Evolutionary conservation across 495 filamentous ascomycete species (phyloP).

Genomic region (Penicillium mononematosum): DNA sequence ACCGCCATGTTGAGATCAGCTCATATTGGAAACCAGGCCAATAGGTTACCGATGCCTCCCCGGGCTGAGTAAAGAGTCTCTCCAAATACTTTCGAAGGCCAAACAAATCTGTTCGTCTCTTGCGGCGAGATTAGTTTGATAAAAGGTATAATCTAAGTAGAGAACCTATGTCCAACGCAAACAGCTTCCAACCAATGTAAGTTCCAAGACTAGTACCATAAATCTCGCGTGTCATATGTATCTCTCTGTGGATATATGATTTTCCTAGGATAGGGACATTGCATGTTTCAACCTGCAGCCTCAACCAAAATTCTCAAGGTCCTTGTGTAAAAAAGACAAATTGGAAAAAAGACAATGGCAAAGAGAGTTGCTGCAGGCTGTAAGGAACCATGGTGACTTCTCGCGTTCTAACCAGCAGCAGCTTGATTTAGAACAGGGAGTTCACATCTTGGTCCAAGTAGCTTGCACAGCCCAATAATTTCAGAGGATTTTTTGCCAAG

Average conservation of each 20-base stretch:
- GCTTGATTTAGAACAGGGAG: neutral
- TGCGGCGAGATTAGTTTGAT: neutral
- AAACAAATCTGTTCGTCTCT: neutral
- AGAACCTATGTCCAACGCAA: neutral
- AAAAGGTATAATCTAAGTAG: no score
- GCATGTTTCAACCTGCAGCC: neutral
- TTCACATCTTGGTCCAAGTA: neutral
- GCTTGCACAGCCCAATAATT: neutral
- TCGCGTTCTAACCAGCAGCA: neutral
- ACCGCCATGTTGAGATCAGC: neutral
- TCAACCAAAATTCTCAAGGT: neutral
- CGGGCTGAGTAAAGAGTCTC: neutral
- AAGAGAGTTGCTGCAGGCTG: neutral
- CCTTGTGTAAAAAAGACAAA: neutral
- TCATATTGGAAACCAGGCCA: neutral
- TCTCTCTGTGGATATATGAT: neutral
- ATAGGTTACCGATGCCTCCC: neutral
- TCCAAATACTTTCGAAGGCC: neutral
- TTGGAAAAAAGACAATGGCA: neutral
- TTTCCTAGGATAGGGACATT: neutral
- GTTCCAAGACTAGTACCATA: neutral
- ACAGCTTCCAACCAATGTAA: neutral
- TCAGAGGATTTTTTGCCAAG: neutral
- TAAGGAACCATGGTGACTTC: neutral
- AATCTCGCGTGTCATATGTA: neutral